These are phyloP conservation scores for Sporothrix schenckii DNA, from an alignment of 2,329 filamentous ascomycete genomes.

Conservation along the genomic window DNA sequence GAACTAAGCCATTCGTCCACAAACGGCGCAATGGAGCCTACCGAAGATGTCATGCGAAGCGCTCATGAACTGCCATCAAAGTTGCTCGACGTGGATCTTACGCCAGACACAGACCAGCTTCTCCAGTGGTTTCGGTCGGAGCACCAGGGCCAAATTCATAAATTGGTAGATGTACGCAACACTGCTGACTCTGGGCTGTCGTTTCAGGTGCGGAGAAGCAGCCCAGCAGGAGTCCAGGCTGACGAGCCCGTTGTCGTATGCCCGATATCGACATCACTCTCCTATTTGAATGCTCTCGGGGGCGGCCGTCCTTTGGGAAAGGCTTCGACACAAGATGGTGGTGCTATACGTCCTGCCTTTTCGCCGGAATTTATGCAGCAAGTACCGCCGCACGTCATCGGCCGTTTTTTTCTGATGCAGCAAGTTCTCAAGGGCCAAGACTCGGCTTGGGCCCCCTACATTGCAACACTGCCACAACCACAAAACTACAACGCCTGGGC, in stretches of 20 bases:
- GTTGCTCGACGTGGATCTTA: background rate
- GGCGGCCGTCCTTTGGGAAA: slow-evolving; percentile 40
- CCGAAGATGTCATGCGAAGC: background rate
- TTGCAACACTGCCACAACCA: slow-evolving; percentile 66
- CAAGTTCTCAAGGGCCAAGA: slow-evolving; percentile 61
- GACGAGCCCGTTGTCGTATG: slow-evolving; percentile 56
- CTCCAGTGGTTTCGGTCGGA: slow-evolving; percentile 47
- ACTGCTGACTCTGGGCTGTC: slow-evolving; percentile 57
- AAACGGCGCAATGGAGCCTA: background rate
- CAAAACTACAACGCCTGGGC: slow-evolving; percentile 54
- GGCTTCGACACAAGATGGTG: slow-evolving; percentile 19
- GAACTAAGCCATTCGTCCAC: too few species aligned
- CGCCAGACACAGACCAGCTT: slow-evolving; percentile 35
- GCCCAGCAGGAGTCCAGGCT: slow-evolving; percentile 39
- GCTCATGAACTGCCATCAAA: background rate
- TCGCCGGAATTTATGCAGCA: slow-evolving; percentile 54
- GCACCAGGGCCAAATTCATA: slow-evolving; percentile 55
- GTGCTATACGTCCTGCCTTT: slow-evolving; percentile 43
- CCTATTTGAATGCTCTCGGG: slow-evolving; percentile 59
- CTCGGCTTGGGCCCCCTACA: slow-evolving; percentile 71
- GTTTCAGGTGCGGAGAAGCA: slow-evolving; percentile 52
- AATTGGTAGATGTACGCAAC: slow-evolving; percentile 56
- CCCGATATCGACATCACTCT: slow-evolving; percentile 58
- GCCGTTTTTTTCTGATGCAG: slow-evolving; percentile 69
- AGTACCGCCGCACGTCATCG: slow-evolving; percentile 61